Conservation (phyloP, 495 filamentous ascomycete genomes). For the Annulohypoxylon bovei region DNA sequence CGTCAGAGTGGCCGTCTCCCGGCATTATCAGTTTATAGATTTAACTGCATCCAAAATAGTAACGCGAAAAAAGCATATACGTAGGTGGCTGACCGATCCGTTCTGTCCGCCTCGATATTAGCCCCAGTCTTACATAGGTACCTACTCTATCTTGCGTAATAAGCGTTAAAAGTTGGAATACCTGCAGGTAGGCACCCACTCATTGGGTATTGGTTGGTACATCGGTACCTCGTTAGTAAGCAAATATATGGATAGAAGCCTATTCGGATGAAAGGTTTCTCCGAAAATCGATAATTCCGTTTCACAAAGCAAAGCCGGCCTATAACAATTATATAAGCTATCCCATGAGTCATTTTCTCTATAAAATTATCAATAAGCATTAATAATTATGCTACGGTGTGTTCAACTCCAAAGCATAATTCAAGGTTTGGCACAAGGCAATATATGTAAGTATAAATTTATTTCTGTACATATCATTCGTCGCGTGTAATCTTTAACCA, state of each 20-base stretch:
- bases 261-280: background rate
- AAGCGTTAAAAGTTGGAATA: background rate
- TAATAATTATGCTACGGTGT: background rate
- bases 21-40: conserved; percentile 42
- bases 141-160: background rate
- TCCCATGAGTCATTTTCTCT: no score
- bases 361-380: background rate
- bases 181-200: background rate
- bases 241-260: no score
- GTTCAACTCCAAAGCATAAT: background rate
- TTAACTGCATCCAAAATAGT: no score
- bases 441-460: background rate
- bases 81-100: background rate
- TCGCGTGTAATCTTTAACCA: background rate
- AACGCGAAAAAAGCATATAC: conserved; percentile 3
- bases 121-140: background rate
- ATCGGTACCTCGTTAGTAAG: background rate
- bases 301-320: no score
- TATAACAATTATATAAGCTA: no score
- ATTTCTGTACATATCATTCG: background rate
- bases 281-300: background rate
- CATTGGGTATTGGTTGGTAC: no score
- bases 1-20: conserved; percentile 26
- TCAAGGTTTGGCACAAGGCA: background rate
- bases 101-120: background rate